Evolutionary conservation across 2,329 filamentous ascomycete species (phyloP).

Genomic region (Penicillium carneum): DNA sequence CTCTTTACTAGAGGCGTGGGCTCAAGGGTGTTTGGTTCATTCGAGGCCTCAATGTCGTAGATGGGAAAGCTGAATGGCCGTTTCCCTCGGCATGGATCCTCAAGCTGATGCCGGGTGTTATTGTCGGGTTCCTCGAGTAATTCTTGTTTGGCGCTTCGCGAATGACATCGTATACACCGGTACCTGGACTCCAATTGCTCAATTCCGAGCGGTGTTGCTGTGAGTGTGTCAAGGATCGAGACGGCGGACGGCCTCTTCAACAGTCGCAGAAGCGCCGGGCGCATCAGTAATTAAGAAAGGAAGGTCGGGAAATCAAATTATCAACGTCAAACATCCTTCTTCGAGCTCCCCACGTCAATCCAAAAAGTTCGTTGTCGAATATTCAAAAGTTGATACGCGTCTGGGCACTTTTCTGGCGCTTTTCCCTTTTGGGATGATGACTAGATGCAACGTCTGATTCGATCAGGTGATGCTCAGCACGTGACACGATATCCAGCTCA

Average conservation of each 20-base stretch:
- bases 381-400: slow-evolving; percentile 20
- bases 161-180: slow-evolving; percentile 42
- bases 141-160: slow-evolving; percentile 27
- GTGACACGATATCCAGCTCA: slow-evolving; percentile 31
- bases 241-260: slow-evolving; percentile 53
- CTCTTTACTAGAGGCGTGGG: slow-evolving; percentile 6
- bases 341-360: slow-evolving; percentile 11
- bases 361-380: slow-evolving; percentile 15
- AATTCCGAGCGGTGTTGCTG: slow-evolving; percentile 42
- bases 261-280: slow-evolving; percentile 54
- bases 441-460: slow-evolving; percentile 36
- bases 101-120: slow-evolving; percentile 5
- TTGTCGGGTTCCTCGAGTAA: slow-evolving; percentile 13
- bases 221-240: slow-evolving; percentile 46
- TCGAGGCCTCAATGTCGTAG: slow-evolving; percentile 40
- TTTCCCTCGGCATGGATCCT: slow-evolving; percentile 17
- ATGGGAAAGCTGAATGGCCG: slow-evolving; percentile 34
- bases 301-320: slow-evolving; percentile 25
- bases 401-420: slow-evolving; percentile 25
- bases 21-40: slow-evolving; percentile 9
- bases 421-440: slow-evolving; percentile 35
- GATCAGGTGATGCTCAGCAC: slow-evolving; percentile 39
- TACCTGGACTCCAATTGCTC: slow-evolving; percentile 42
- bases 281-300: slow-evolving; percentile 44
- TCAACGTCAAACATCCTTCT: slow-evolving; percentile 43